phyloP scores from a whole-genome alignment of 1,284 basidiomycete species.

The Tilletia horrida region DNA sequence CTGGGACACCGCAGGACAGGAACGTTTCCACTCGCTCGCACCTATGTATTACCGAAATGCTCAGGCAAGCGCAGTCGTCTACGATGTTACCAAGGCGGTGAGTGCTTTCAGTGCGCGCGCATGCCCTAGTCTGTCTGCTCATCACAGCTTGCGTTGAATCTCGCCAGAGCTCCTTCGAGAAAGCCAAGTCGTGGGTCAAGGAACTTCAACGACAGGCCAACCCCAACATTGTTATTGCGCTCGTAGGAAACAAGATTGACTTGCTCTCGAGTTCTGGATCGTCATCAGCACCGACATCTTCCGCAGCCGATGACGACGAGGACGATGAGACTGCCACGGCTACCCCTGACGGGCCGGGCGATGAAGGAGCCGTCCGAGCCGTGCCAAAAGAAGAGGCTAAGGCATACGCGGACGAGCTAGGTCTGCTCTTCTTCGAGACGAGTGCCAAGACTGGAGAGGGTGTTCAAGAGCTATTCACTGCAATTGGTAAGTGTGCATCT shows the following conservation, averaged over 20 bases:
- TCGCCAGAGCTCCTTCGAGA: constrained; percentile 76
- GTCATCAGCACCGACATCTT: constrained; percentile 62
- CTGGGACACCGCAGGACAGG: constrained; percentile 93
- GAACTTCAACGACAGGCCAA: constrained; percentile 98
- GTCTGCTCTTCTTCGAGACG: constrained; percentile 94
- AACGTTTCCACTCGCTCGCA: constrained; percentile 87
- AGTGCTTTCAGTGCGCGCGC: constrained; percentile 5
- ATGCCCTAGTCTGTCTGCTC: not conserved
- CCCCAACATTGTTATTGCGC: constrained; percentile 89
- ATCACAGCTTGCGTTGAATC: not conserved
- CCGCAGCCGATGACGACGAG: constrained; percentile 34
- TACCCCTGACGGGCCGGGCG: constrained; percentile 25
- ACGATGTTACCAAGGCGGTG: constrained; percentile 79
- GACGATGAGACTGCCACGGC: constrained; percentile 59
- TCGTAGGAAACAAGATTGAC: constrained; percentile 64
- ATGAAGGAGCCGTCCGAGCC: constrained; percentile 32
- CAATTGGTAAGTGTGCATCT: constrained; percentile 56
- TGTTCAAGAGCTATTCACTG: constrained; percentile 94
- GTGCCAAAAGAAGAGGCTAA: constrained; percentile 75
- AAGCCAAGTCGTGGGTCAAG: constrained; percentile 99
- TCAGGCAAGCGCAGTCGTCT: constrained; percentile 95
- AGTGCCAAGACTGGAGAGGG: constrained; percentile 97
- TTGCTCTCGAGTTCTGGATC: constrained; percentile 73
- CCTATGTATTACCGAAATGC: constrained; percentile 99
- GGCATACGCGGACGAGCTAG: constrained; percentile 89